These are phyloP conservation scores for Podochytrium sp. DNA, from an alignment of 192 early-diverging fungal species.

Conservation along the genomic window DNA sequence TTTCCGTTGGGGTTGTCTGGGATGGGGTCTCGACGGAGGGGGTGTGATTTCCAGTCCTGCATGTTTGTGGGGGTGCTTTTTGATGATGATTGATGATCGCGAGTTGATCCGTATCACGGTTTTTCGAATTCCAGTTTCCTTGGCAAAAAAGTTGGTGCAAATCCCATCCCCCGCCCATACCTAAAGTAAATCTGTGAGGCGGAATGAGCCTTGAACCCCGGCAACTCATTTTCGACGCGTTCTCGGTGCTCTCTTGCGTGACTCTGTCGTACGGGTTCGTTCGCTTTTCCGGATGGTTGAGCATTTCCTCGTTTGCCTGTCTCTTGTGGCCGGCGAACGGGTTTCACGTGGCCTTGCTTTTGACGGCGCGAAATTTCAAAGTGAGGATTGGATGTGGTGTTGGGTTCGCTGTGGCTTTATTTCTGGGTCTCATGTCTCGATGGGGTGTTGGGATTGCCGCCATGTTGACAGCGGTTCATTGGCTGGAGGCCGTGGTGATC, in stretches of 20 bases:
- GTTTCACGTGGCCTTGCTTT: neutral
- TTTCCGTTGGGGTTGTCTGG: neutral
- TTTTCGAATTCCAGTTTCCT: no score
- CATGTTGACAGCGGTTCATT: neutral
- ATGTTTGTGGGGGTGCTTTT: no score
- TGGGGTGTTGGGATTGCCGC: neutral
- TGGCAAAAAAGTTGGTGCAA: no score
- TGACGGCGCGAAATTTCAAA: neutral
- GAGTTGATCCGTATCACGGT: no score
- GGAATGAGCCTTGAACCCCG: no score
- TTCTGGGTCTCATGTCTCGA: neutral
- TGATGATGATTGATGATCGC: no score
- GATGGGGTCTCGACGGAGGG: neutral
- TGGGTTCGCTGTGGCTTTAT: neutral
- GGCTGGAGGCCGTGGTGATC: neutral
- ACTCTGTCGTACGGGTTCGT: neutral
- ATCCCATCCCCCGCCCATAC: no score
- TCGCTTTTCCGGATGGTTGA: neutral
- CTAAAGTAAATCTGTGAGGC: no score
- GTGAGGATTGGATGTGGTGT: neutral
- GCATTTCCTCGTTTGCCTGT: neutral
- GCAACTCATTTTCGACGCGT: no score
- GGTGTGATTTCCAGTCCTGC: neutral
- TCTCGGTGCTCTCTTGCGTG: no score
- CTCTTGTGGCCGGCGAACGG: neutral